Percentiles rank a stretch among this genome's conserved stretches.
Conservation (phyloP, 2,329 filamentous ascomycete genomes). For the Colletotrichum sp. region DNA sequence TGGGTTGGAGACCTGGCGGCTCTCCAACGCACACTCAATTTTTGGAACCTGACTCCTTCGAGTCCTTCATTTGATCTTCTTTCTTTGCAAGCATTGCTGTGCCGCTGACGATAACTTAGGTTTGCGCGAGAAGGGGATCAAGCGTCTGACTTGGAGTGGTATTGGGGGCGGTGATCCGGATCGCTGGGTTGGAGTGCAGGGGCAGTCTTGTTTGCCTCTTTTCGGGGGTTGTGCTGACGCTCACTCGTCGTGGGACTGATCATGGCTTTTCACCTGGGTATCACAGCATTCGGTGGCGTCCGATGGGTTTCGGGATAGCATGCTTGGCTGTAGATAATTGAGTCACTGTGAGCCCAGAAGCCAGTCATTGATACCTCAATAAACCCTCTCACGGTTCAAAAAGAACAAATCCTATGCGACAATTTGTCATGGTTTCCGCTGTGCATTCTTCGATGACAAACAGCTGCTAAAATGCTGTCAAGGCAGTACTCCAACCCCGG, state of each 20-base stretch:
- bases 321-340: background rate
- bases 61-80: background rate
- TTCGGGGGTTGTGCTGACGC: background rate
- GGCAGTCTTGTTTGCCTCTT: background rate
- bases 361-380: background rate
- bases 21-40: background rate
- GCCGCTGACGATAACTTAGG: background rate
- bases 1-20: background rate
- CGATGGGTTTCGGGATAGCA: background rate
- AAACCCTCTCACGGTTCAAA: background rate
- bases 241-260: background rate
- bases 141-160: background rate
- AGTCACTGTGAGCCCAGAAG: background rate
- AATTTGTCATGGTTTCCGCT: background rate
- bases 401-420: accelerated
- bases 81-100: background rate
- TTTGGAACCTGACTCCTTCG: background rate
- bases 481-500: background rate
- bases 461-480: background rate
- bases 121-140: background rate
- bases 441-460: background rate
- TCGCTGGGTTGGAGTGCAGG: background rate
- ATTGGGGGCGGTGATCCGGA: background rate
- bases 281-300: background rate
- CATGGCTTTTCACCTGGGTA: background rate